Conservation (phyloP, 1,284 basidiomycete genomes). For the Phylloboletellus chloephorus region DNA sequence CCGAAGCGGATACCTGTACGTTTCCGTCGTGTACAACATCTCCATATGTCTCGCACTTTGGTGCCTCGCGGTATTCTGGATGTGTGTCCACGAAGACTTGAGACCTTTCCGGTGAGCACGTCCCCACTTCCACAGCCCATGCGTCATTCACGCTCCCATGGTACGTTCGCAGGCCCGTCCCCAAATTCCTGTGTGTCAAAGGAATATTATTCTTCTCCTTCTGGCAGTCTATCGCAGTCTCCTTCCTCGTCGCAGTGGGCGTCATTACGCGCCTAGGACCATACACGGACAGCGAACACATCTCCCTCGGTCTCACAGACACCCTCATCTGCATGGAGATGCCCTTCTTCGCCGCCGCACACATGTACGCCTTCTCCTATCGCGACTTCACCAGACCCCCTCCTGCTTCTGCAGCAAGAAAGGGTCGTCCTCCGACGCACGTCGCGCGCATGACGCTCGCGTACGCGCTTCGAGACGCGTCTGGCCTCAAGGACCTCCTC, state of each 20-base stretch:
- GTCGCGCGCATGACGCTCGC: conserved; percentile 84
- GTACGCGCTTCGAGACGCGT: conserved; percentile 84
- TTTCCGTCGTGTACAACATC: conserved; percentile 78
- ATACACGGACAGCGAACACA: conserved; percentile 86
- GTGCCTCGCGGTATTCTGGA: conserved; percentile 94
- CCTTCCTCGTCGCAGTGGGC: conserved; percentile 80
- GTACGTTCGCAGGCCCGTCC: conserved; percentile 53
- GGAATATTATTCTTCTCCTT: conserved; percentile 98
- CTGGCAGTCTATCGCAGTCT: conserved; percentile 90
- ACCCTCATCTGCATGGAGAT: conserved; percentile 94
- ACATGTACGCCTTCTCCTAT: conserved; percentile 83
- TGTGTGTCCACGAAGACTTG: conserved; percentile 80
- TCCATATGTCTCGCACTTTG: conserved; percentile 75
- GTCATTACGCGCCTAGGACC: conserved; percentile 77
- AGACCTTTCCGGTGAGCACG: conserved; percentile 74
- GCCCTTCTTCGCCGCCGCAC: conserved; percentile 94
- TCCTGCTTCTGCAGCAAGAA: conserved; percentile 31
- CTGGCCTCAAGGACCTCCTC: conserved; percentile 82
- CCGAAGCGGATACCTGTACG: conserved; percentile 88
- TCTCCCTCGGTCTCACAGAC: conserved; percentile 87
- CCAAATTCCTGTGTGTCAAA: conserved; percentile 97
- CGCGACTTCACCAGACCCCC: conserved; percentile 76
- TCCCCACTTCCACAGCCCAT: not conserved
- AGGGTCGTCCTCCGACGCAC: conserved; percentile 33
- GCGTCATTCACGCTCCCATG: conserved; percentile 2